phyloP scores from a whole-genome alignment of 2,329 filamentous ascomycete genomes.

The Chlorencoelia australis region DNA sequence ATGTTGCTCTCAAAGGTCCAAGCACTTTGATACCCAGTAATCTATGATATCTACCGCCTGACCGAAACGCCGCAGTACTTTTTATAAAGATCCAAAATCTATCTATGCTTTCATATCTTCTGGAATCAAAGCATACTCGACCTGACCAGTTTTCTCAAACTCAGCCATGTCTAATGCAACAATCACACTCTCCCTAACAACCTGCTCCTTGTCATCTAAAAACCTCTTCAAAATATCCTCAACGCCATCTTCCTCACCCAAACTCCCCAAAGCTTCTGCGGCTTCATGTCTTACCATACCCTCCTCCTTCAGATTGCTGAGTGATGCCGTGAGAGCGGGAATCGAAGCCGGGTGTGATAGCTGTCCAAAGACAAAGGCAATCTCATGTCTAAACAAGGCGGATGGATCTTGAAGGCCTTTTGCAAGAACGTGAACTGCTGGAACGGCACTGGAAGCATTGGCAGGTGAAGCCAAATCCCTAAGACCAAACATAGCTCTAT shows the following conservation, averaged over 20 bases:
- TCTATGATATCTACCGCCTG: constrained; percentile 11
- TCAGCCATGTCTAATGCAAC: constrained; percentile 98
- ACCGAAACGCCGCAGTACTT: constrained; percentile 1
- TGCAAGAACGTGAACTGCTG: constrained; percentile 78
- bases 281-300: constrained; percentile 98
- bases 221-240: constrained; percentile 77
- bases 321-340: constrained; percentile 67
- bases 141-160: constrained; percentile 79
- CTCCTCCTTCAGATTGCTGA: constrained; percentile 71
- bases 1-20: constrained; percentile 22
- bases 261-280: constrained; percentile 86
- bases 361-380: constrained; percentile 97
- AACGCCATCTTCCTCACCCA: constrained; percentile 89
- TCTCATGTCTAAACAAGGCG: constrained; percentile 92
- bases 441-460: constrained; percentile 76
- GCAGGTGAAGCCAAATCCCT: constrained; percentile 91
- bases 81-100: neutral
- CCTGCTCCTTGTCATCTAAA: constrained; percentile 80
- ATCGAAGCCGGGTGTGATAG: constrained; percentile 95
- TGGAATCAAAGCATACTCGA: constrained; percentile 87
- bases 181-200: constrained; percentile 88
- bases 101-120: too few species aligned
- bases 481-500: constrained; percentile 96
- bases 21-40: constrained; percentile 26
- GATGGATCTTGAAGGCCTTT: constrained; percentile 78